These are phyloP conservation scores for Adansonia digitata DNA, from an alignment of 345 rosid species.

Conservation along the genomic window DNA sequence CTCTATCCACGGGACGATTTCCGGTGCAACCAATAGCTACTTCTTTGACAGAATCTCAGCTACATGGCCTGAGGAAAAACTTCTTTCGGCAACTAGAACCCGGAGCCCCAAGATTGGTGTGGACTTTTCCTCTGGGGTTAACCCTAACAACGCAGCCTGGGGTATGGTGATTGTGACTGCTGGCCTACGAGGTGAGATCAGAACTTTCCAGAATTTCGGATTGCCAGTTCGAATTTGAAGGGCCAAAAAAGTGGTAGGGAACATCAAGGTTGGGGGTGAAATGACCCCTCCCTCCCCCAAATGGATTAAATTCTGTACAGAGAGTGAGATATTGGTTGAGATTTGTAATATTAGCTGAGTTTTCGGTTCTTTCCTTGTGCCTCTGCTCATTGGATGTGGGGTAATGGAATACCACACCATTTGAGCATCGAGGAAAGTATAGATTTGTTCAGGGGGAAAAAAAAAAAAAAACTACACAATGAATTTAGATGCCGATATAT, in stretches of 20 bases:
- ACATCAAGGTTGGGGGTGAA: background rate
- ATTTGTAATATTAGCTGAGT: slow-evolving; percentile 54
- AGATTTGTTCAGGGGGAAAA: slow-evolving; percentile 35
- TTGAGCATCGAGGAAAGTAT: slow-evolving; percentile 42
- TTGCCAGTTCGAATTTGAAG: slow-evolving; percentile 60
- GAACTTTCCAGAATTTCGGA: slow-evolving; percentile 87
- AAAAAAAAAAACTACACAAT: slow-evolving; percentile 22
- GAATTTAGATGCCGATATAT: slow-evolving; percentile 34
- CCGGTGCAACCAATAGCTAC: slow-evolving; percentile 73
- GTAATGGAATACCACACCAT: slow-evolving; percentile 30
- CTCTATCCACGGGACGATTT: slow-evolving; percentile 68
- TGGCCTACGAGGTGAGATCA: slow-evolving; percentile 77
- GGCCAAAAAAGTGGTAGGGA: background rate
- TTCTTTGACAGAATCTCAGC: slow-evolving; percentile 85
- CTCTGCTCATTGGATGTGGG: slow-evolving; percentile 40
- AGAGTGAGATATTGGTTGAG: slow-evolving; percentile 49
- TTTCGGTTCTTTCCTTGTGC: slow-evolving; percentile 38
- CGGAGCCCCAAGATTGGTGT: slow-evolving; percentile 48
- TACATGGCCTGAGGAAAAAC: slow-evolving; percentile 93
- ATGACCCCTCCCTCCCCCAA: slow-evolving; percentile 17
- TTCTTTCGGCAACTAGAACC: slow-evolving; percentile 37
- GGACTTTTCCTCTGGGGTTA: slow-evolving; percentile 46
- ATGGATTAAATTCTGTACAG: slow-evolving; percentile 58
- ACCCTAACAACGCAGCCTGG: slow-evolving; percentile 62
- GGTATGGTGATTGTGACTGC: slow-evolving; percentile 90